Evolutionary conservation across 129 eudicot genomes (phyloP), one percentile per base, ranked within the genome.

Genomic region (Saposhnikovia divaricata): DNA sequence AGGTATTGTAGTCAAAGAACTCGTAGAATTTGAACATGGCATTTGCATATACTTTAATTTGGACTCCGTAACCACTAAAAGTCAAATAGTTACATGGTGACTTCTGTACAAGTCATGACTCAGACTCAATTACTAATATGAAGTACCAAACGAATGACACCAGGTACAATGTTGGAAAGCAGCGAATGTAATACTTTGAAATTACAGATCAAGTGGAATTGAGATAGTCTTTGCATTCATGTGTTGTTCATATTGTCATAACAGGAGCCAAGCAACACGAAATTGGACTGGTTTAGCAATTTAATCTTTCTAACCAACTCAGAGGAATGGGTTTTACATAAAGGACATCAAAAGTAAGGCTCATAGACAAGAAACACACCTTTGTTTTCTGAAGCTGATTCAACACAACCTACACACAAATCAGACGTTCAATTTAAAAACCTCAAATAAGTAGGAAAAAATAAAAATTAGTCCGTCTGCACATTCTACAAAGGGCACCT

Each of bases 361-460:
- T 77, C 59, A 66, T 74, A 48, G 44, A 77, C 46, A 73, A 79
- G 63, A 83, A 77, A 77, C 11, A 75, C 77, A 93, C 97, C 98
- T 94, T 91, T 50, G 90, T 85, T 82, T 80, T 90, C 77, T 85
- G 93, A 84, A 94, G 96, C 86, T 88, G 92, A 53, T 84, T 90
- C 86, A 81, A 78, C 59, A 89, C 83, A 79, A 89, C 84, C 98
- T 91, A 83, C 69, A 84, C 63, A 61, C 44, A 59, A 73, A 14
- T 23, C 77, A 47, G 39, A 14, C 59, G 23, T 66, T 38, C 81
- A 77, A 61, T 69, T 46, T 11, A 65, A 61, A 79, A 59, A 8
- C 78, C 9, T n/a, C 39, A 45, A 74, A 82, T 45, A 78, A 46
- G 8, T 76, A 81, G 65, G 50, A 18, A 77, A 37, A 25, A 68